Conservation (phyloP, 208 protist genomes). For the Leishmania aethiopica region DNA sequence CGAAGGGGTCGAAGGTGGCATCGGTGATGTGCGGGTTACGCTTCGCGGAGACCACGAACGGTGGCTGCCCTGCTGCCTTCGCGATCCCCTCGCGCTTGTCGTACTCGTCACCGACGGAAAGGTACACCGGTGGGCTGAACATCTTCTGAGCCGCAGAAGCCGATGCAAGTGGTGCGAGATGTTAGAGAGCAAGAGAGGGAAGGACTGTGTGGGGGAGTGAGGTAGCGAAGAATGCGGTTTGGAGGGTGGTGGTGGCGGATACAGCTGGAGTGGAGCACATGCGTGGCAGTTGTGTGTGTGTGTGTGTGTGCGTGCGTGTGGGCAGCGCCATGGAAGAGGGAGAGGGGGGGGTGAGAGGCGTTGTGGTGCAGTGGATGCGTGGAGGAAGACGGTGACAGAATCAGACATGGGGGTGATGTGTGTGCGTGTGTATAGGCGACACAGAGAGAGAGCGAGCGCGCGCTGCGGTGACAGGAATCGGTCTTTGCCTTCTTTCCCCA, state of each 20-base stretch:
- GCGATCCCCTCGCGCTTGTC: slow-evolving; percentile 60
- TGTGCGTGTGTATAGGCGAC: background rate
- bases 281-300: background rate
- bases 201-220: background rate
- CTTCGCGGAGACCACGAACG: slow-evolving; percentile 78
- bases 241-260: background rate
- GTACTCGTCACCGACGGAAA: slow-evolving; percentile 90
- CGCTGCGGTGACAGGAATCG: background rate
- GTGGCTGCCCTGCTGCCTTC: slow-evolving; percentile 27
- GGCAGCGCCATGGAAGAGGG: background rate
- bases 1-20: slow-evolving; percentile 68
- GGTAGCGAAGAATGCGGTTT: background rate
- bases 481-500: background rate
- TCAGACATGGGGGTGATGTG: background rate
- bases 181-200: background rate
- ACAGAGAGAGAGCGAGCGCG: background rate
- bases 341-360: background rate
- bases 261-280: background rate
- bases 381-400: background rate
- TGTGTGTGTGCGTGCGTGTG: background rate
- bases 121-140: slow-evolving; percentile 83
- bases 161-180: background rate
- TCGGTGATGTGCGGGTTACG: slow-evolving; percentile 78
- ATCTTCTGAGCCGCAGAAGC: slow-evolving; percentile 20
- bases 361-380: background rate